A percentile compares a stretch with the other conserved stretches of the same genome.
Conservation (phyloP, 1,139 yeast genomes). For the Scheffersomyces segobiensis region DNA sequence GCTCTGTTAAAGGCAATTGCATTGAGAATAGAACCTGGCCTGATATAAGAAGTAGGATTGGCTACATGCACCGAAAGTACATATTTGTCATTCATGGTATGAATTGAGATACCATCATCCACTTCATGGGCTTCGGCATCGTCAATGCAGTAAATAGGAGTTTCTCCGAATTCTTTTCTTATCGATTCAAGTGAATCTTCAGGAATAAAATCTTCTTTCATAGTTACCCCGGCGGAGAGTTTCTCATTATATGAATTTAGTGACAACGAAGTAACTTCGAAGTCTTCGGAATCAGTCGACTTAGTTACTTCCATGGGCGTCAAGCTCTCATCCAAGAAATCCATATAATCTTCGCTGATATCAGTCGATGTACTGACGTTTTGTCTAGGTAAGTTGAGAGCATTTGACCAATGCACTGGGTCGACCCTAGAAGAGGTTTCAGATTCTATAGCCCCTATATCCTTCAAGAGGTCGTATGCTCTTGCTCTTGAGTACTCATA, state of each 20-base stretch:
- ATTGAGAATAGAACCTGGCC: slow-evolving; percentile 50
- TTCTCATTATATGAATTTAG: not conserved
- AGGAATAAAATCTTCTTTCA: slow-evolving; percentile 24
- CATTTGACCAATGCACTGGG: slow-evolving; percentile 50
- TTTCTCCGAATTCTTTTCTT: slow-evolving; percentile 37
- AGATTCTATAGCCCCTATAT: slow-evolving; percentile 18
- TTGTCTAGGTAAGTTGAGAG: slow-evolving; percentile 41
- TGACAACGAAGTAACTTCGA: not conserved
- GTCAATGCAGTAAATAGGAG: slow-evolving; percentile 83
- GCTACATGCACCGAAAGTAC: slow-evolving; percentile 77
- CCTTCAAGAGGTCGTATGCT: slow-evolving; percentile 47
- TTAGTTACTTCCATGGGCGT: not conserved
- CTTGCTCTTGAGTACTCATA: slow-evolving; percentile 48
- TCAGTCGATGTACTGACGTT: slow-evolving; percentile 40
- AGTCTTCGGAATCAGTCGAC: not conserved
- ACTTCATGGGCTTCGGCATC: slow-evolving; percentile 80
- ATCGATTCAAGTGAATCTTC: slow-evolving; percentile 34
- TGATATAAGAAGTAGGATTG: slow-evolving; percentile 72
- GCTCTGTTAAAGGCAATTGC: slow-evolving; percentile 61
- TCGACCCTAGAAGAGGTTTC: slow-evolving; percentile 9
- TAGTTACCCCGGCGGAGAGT: not conserved
- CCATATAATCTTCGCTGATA: slow-evolving; percentile 43
- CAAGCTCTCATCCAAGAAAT: slow-evolving; percentile 23
- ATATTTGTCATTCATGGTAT: slow-evolving; percentile 31
- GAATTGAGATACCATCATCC: slow-evolving; percentile 86